phyloP scores from a whole-genome alignment of 1,139 yeast species.

The Sugiyamaella japonica region DNA sequence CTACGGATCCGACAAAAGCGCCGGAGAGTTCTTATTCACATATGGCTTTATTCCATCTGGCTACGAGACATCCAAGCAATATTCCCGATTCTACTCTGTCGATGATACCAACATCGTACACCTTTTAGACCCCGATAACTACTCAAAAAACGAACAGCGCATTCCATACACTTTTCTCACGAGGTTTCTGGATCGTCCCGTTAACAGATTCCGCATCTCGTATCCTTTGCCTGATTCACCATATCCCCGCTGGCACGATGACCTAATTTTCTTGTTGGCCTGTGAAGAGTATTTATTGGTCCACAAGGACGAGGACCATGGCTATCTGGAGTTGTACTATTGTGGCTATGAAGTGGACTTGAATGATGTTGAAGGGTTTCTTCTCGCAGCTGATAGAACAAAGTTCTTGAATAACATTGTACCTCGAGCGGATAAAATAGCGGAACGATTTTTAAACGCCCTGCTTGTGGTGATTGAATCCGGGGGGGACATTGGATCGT shows the following conservation, averaged over 20 bases:
- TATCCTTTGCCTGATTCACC: slow-evolving; percentile 4
- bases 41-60: slow-evolving; percentile 44
- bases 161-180: slow-evolving; percentile 26
- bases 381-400: slow-evolving; percentile 6
- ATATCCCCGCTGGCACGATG: slow-evolving; percentile 29
- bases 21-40: slow-evolving; percentile 43
- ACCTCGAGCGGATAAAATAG: slow-evolving; percentile 11
- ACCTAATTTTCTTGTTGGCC: slow-evolving; percentile 32
- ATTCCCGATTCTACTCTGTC: slow-evolving; percentile 29
- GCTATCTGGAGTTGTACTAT: slow-evolving; percentile 29
- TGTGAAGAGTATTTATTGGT: slow-evolving; percentile 29
- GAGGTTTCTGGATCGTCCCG: slow-evolving; percentile 26
- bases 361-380: slow-evolving; percentile 22
- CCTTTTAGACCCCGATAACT: slow-evolving; percentile 27
- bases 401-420: slow-evolving; percentile 9
- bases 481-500: slow-evolving; percentile 12
- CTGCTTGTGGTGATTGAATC: slow-evolving; percentile 6
- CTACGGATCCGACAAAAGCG: slow-evolving; percentile 42
- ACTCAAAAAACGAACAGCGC: slow-evolving; percentile 24
- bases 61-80: slow-evolving; percentile 23
- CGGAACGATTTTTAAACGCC: slow-evolving; percentile 3
- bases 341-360: slow-evolving; percentile 29
- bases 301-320: slow-evolving; percentile 24
- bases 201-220: slow-evolving; percentile 9
- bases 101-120: slow-evolving; percentile 27